Evolutionary conservation across 805 yeast species (phyloP).

Genomic region (Torulaspora gathmanii): DNA sequence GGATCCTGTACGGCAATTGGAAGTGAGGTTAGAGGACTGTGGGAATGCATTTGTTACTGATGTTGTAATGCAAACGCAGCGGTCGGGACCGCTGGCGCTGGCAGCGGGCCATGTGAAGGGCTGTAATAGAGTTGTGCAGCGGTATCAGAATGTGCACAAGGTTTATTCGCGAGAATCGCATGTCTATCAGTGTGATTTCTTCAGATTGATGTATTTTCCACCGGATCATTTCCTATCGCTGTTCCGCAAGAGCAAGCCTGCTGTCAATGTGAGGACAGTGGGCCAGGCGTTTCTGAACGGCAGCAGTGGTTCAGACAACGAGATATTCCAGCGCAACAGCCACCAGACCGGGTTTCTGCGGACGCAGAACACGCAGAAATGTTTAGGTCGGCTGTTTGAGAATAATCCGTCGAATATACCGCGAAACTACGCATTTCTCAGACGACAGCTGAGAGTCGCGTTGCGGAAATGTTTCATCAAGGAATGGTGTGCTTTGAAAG

Average conservation of each 20-base stretch:
- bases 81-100: background rate
- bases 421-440: conserved; percentile 25
- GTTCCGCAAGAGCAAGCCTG: conserved; percentile 32
- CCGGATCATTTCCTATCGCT: conserved; percentile 28
- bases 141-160: conserved; percentile 11
- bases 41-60: conserved; percentile 3
- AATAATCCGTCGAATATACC: conserved; percentile 20
- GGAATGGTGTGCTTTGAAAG: conserved; percentile 26
- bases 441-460: conserved; percentile 19
- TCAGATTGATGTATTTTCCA: conserved; percentile 28
- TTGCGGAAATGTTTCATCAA: conserved; percentile 18
- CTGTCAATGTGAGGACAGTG: conserved; percentile 20
- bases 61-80: background rate
- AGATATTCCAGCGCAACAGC: conserved; percentile 8
- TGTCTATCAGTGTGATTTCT: conserved; percentile 24
- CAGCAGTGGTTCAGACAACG: conserved; percentile 4
- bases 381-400: conserved; percentile 8
- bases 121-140: conserved; percentile 9
- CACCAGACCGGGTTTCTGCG: conserved; percentile 10
- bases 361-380: conserved; percentile 9
- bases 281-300: conserved; percentile 20
- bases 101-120: conserved; percentile 11
- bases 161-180: conserved; percentile 15
- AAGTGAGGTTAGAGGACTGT: conserved; percentile 1
- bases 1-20: background rate